These are phyloP conservation scores for Funneliformis mosseae DNA, from an alignment of 192 early-diverging fungal genomes.

Conservation along the genomic window DNA sequence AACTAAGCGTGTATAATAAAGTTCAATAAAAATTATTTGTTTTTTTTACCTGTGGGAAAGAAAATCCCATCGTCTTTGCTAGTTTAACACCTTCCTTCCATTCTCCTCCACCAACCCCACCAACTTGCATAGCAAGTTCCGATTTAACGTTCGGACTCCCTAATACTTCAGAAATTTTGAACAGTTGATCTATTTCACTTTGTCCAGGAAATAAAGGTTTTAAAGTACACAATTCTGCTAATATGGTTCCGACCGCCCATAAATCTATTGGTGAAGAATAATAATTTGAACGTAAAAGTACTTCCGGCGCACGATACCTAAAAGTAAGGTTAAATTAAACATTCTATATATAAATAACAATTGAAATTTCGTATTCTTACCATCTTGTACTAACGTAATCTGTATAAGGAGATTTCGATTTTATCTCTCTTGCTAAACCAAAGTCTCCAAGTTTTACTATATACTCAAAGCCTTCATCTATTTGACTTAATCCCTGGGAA, in stretches of 20 bases:
- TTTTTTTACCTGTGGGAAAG: conserved; percentile 54
- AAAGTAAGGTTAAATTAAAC: neutral
- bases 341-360: neutral
- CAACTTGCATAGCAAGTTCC: neutral
- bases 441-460: conserved; percentile 93
- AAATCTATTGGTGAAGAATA: conserved; percentile 95
- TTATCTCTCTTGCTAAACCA: conserved; percentile 90
- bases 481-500: conserved; percentile 9
- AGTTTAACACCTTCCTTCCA: conserved; percentile 78
- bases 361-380: conserved; percentile 53
- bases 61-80: conserved; percentile 68
- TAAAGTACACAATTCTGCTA: conserved; percentile 86
- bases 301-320: conserved; percentile 96
- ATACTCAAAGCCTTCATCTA: conserved; percentile 39
- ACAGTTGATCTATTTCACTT: conserved; percentile 92
- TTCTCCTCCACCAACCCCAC: conserved; percentile 46
- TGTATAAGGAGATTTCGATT: conserved; percentile 88
- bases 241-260: conserved; percentile 93
- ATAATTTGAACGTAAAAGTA: conserved; percentile 75
- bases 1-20: too few relatives aligned
- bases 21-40: neutral
- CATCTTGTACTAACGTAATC: conserved; percentile 98
- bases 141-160: conserved; percentile 64
- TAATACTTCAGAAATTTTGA: conserved; percentile 78
- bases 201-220: conserved; percentile 92